Percentiles rank a stretch among this genome's conserved stretches.
phyloP scores from a whole-genome alignment of 768 basidiomycete species.

The Russula foetens region DNA sequence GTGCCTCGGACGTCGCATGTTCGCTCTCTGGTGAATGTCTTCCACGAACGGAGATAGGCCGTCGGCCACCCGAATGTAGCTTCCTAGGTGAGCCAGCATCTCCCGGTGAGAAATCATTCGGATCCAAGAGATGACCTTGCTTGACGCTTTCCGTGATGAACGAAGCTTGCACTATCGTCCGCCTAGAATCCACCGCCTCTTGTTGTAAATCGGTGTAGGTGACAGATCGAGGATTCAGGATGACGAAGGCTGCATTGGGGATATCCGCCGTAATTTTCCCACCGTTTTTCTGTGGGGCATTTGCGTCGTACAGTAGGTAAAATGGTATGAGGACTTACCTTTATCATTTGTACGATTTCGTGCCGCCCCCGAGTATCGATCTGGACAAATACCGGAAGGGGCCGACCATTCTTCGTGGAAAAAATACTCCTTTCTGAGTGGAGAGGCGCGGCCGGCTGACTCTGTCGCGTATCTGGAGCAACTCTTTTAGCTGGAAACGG shows the following conservation, averaged over 20 bases:
- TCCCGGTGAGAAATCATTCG: constrained; percentile 38
- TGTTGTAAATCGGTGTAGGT: constrained; percentile 42
- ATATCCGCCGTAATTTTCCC: constrained; percentile 49
- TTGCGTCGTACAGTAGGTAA: neutral
- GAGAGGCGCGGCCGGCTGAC: neutral
- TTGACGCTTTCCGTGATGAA: constrained; percentile 49
- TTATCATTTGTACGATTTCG: constrained; percentile 45
- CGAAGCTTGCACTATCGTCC: constrained; percentile 41
- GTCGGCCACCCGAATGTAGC: neutral
- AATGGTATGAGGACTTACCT: constrained; percentile 25
- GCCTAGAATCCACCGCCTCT: constrained; percentile 29
- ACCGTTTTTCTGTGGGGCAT: constrained; percentile 47
- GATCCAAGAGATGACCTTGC: constrained; percentile 36
- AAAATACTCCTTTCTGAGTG: constrained; percentile 34
- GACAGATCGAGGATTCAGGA: constrained; percentile 46
- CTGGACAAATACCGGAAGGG: constrained; percentile 45
- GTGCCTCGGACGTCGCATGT: constrained; percentile 3
- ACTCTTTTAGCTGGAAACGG: neutral
- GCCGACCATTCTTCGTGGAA: constrained; percentile 32
- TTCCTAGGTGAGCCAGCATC: constrained; percentile 1
- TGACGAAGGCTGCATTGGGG: constrained; percentile 50
- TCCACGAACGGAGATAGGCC: neutral
- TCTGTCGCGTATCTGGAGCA: neutral
- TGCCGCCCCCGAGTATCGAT: constrained; percentile 52
- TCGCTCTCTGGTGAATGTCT: constrained; percentile 4